Evolutionary conservation across 352 stramenopile genomes (phyloP).

Genomic region (Pythium myriotylum): DNA sequence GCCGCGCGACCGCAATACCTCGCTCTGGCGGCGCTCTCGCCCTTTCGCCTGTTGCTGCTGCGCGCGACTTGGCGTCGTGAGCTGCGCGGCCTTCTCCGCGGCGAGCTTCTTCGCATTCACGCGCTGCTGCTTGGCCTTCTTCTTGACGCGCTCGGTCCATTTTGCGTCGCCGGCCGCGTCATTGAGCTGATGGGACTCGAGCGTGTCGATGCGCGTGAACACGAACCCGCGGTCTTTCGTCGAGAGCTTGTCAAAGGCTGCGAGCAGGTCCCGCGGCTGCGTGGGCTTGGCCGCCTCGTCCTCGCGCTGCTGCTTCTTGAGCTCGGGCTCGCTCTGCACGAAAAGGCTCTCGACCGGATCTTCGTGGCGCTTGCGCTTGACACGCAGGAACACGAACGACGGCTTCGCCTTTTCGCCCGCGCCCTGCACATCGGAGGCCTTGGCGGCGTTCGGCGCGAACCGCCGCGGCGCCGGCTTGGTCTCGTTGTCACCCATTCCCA

Average conservation of each 20-base stretch:
- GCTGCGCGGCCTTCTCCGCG: conserved; percentile 8
- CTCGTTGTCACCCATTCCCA: conserved; percentile 22
- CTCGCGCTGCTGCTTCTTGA: conserved; percentile 19
- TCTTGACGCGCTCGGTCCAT: conserved; percentile 69
- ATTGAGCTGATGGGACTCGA: conserved; percentile 53
- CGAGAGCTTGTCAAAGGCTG: conserved; percentile 65
- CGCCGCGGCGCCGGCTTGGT: conserved; percentile 9
- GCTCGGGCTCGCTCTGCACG: conserved; percentile 52
- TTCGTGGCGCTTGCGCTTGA: conserved; percentile 86
- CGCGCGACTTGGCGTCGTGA: conserved; percentile 23
- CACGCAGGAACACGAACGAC: conserved; percentile 69
- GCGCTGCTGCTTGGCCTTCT: conserved; percentile 45
- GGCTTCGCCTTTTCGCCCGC: conserved; percentile 6
- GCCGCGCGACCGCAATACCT: conserved; percentile 52
- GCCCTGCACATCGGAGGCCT: conserved; percentile 6
- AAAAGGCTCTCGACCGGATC: conserved; percentile 70
- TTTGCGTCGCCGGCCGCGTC: conserved; percentile 39
- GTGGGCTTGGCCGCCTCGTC: conserved; percentile 7
- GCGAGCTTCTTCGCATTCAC: conserved; percentile 45
- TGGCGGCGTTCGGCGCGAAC: conserved; percentile 26
- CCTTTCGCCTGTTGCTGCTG: conserved; percentile 62
- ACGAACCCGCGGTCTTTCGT: conserved; percentile 68
- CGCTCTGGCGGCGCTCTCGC: conserved; percentile 58
- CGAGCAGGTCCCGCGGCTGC: conserved; percentile 42
- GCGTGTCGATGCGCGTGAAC: conserved; percentile 85